Percentiles rank a stretch among this genome's conserved stretches.
These are phyloP conservation scores for Podaxis sp. DNA, from an alignment of 768 basidiomycete genomes.

Conservation along the genomic window DNA sequence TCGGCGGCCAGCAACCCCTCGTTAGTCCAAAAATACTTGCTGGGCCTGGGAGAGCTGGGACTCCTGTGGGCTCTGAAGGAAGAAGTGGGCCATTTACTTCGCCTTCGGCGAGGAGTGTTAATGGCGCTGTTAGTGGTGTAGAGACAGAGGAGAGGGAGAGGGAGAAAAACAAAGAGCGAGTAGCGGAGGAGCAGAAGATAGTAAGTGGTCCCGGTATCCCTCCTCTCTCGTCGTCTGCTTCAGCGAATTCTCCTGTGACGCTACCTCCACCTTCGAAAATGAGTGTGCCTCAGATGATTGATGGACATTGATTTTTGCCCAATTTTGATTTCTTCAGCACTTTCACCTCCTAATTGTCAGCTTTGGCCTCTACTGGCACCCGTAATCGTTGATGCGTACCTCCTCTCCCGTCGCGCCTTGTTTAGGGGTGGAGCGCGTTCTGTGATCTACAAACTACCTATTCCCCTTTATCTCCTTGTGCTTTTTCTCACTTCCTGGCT, in stretches of 20 bases:
- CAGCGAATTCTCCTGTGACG: slow-evolving; percentile 6
- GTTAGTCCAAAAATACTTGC: slow-evolving; percentile 24
- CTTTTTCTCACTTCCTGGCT: neutral
- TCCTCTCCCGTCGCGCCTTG: neutral
- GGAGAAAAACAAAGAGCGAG: neutral
- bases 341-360: neutral
- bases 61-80: slow-evolving; percentile 14
- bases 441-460: neutral
- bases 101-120: slow-evolving; percentile 3
- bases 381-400: neutral
- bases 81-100: neutral
- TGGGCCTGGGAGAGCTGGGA: slow-evolving; percentile 11
- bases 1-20: slow-evolving; percentile 17
- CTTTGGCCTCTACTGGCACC: neutral
- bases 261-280: slow-evolving; percentile 36
- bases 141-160: neutral
- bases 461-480: neutral
- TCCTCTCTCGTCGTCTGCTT: slow-evolving; percentile 10
- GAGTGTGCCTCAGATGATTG: slow-evolving; percentile 37
- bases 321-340: neutral
- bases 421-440: neutral
- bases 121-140: neutral
- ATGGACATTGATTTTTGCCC: slow-evolving; percentile 25
- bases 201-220: neutral
- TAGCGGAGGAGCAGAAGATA: neutral